Evolutionary conservation across 2,329 filamentous ascomycete genomes (phyloP).

Genomic region (Parastagonospora nodorum): DNA sequence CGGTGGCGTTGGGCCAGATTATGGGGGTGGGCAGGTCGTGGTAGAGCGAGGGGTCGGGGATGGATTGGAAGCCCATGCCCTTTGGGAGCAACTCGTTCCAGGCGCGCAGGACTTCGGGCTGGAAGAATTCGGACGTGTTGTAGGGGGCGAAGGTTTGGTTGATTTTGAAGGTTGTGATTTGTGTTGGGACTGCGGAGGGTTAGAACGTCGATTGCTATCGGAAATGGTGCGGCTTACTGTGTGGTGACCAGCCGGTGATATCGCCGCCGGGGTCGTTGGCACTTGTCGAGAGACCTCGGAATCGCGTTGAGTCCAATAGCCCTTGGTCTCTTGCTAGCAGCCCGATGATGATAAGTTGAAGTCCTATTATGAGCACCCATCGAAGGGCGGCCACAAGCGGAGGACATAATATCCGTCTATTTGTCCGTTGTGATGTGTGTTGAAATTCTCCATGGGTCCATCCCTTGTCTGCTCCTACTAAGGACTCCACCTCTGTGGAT

Average conservation of each 20-base stretch:
- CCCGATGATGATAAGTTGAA: constrained; percentile 38
- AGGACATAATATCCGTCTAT: constrained; percentile 20
- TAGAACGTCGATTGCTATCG: not conserved
- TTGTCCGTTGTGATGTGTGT: constrained; percentile 19
- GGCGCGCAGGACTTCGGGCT: constrained; percentile 34
- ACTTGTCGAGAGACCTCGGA: constrained; percentile 27
- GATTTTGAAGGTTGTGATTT: constrained; percentile 39
- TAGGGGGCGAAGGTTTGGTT: constrained; percentile 43
- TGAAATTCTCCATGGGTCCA: constrained; percentile 27
- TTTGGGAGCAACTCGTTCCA: constrained; percentile 42
- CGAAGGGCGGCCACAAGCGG: constrained; percentile 21
- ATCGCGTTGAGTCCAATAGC: constrained; percentile 25
- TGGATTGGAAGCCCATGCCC: constrained; percentile 43
- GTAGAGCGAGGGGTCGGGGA: constrained; percentile 33
- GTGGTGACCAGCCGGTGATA: constrained; percentile 39
- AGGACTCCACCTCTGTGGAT: constrained; percentile 41
- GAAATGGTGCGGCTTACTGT: constrained; percentile 22
- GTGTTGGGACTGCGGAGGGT: constrained; percentile 32
- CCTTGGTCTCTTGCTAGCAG: constrained; percentile 39
- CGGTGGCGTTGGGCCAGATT: constrained; percentile 38
- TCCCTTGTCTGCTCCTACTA: constrained; percentile 35
- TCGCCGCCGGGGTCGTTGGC: constrained; percentile 39
- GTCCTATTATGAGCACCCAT: constrained; percentile 38
- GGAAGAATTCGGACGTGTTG: constrained; percentile 45
- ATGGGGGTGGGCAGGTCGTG: constrained; percentile 42